These are phyloP conservation scores for Cerrena zonata DNA, from an alignment of 1,284 basidiomycete species.

Conservation along the genomic window DNA sequence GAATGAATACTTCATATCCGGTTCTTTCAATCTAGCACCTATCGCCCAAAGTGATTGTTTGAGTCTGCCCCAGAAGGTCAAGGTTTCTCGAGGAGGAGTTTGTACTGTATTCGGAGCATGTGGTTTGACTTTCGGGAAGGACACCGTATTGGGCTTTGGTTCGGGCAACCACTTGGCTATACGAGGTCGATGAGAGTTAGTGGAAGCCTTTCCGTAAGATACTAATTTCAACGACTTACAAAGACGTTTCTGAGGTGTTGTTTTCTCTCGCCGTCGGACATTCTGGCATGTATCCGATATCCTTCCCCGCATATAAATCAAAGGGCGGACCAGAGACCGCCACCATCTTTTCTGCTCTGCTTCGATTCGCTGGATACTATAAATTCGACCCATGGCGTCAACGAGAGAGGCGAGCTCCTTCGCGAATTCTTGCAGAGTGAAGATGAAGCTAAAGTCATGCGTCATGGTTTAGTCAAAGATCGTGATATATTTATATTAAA, in stretches of 20 bases:
- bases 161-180: conserved; percentile 60
- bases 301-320: neutral
- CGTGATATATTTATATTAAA: neutral
- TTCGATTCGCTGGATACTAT: conserved; percentile 51
- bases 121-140: conserved; percentile 77
- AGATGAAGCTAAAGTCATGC: conserved; percentile 70
- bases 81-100: conserved; percentile 59
- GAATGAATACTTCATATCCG: conserved; percentile 82
- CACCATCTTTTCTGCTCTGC: conserved; percentile 37
- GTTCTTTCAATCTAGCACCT: conserved; percentile 64
- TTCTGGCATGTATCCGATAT: neutral
- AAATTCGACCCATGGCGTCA: conserved; percentile 75
- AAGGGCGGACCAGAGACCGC: conserved; percentile 25
- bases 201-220: too few relatives aligned
- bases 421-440: conserved; percentile 88
- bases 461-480: neutral
- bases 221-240: conserved; percentile 10
- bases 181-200: conserved; percentile 5
- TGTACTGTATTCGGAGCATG: conserved; percentile 83
- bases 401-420: conserved; percentile 75
- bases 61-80: conserved; percentile 53
- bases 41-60: conserved; percentile 74
- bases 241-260: conserved; percentile 7
- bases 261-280: neutral
- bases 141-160: conserved; percentile 44